A percentile compares a stretch with the other conserved stretches of the same genome.
Conservation (phyloP, 2,329 filamentous ascomycete genomes). For the Helotiales sp. region DNA sequence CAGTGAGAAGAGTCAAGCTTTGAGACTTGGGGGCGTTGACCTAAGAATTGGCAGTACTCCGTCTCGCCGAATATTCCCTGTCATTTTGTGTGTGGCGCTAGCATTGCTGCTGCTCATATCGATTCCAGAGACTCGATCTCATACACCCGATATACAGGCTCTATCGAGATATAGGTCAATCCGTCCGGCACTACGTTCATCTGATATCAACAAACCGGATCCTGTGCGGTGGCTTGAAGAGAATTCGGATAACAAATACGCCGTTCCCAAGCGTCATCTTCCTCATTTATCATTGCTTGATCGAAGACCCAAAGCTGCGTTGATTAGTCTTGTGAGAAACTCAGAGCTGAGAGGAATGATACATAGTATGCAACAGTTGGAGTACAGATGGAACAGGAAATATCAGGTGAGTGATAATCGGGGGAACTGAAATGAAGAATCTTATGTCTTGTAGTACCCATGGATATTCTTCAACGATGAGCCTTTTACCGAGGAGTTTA, state of each 20-base stretch:
- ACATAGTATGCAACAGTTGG: constrained; percentile 73
- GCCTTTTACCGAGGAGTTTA: constrained; percentile 79
- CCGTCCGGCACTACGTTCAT: constrained; percentile 21
- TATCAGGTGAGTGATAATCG: constrained; percentile 29
- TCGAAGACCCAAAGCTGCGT: constrained; percentile 44
- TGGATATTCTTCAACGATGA: constrained; percentile 90
- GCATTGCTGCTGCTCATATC: constrained; percentile 7
- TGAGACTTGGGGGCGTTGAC: background rate
- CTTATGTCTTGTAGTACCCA: constrained; percentile 62
- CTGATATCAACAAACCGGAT: constrained; percentile 33
- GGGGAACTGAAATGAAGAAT: background rate
- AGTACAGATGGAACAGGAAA: constrained; percentile 78
- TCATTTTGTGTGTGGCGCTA: background rate
- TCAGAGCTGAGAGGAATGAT: constrained; percentile 71
- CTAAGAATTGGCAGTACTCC: constrained; percentile 8
- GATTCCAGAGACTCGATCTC: background rate
- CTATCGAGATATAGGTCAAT: constrained; percentile 3
- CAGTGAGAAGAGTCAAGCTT: constrained; percentile 17
- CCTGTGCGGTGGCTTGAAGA: constrained; percentile 43
- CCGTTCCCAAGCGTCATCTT: constrained; percentile 27
- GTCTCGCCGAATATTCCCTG: background rate
- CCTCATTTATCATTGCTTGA: constrained; percentile 1
- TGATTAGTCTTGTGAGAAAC: constrained; percentile 75
- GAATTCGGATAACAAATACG: constrained; percentile 44
- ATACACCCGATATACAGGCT: background rate